phyloP scores from a whole-genome alignment of 1,284 basidiomycete species.

The Ceratobasidium sp. region DNA sequence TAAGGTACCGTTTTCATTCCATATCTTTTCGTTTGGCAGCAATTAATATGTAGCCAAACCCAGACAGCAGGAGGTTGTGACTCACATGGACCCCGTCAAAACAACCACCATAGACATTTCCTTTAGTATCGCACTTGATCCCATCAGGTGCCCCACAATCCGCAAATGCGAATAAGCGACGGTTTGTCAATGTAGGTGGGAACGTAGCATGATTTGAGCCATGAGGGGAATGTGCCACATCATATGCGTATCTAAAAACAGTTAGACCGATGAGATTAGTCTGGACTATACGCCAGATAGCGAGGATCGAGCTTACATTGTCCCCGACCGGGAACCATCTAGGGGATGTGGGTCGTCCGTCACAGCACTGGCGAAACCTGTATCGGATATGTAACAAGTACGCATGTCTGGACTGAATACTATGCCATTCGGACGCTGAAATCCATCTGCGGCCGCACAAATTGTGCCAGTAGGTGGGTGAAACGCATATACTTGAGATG shows the following conservation, averaged over 20 bases:
- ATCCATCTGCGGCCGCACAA: conserved; percentile 77
- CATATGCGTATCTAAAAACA: conserved; percentile 72
- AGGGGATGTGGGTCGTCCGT: conserved; percentile 66
- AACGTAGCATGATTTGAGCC: conserved; percentile 52
- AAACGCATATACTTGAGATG: conserved; percentile 80
- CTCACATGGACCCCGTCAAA: conserved; percentile 78
- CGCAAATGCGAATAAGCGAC: conserved; percentile 77
- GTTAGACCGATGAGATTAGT: conserved; percentile 10
- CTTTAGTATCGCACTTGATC: conserved; percentile 69
- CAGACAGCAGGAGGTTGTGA: conserved; percentile 34
- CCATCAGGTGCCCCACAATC: conserved; percentile 76
- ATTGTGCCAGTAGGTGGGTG: conserved; percentile 74
- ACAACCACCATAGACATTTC: conserved; percentile 77
- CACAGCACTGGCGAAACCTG: conserved; percentile 45
- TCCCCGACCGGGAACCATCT: conserved; percentile 70
- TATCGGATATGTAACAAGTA: conserved; percentile 73
- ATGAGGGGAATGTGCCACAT: conserved; percentile 69
- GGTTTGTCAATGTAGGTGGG: conserved; percentile 65
- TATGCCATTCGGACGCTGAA: conserved; percentile 74
- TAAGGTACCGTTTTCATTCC: conserved; percentile 71
- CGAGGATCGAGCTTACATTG: conserved; percentile 65
- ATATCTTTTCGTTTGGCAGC: conserved; percentile 62
- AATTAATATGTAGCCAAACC: conserved; percentile 17
- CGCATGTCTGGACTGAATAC: conserved; percentile 76
- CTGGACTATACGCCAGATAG: conserved; percentile 1